Conservation (phyloP, 2,329 filamentous ascomycete genomes). For the Hymenoscyphus scutula region DNA sequence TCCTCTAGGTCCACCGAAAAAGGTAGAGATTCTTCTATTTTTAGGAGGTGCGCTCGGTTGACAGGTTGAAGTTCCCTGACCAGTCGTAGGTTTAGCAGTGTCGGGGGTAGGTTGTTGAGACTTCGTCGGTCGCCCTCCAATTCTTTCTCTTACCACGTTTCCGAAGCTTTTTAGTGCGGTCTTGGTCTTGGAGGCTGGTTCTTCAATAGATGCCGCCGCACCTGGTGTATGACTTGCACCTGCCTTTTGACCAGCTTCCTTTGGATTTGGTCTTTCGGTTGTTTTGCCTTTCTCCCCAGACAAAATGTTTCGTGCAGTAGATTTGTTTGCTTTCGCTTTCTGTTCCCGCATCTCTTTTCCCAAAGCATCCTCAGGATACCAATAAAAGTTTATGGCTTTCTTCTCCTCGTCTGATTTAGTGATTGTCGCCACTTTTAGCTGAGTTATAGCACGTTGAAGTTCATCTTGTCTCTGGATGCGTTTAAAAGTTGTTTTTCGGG, state of each 20-base stretch:
- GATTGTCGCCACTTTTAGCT: background rate
- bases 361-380: background rate
- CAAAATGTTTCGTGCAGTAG: too few species aligned
- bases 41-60: too few species aligned
- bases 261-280: background rate
- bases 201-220: too few species aligned
- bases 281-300: background rate
- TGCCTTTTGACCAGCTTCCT: background rate
- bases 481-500: background rate
- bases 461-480: background rate
- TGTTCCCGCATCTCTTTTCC: background rate
- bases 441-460: background rate
- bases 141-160: too few species aligned
- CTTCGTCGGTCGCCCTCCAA: too few species aligned
- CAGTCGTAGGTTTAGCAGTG: too few species aligned
- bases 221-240: too few species aligned
- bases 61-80: too few species aligned
- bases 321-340: background rate
- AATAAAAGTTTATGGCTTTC: background rate
- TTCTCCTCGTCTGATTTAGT: background rate
- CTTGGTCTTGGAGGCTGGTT: background rate
- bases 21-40: too few species aligned
- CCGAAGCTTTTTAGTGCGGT: background rate
- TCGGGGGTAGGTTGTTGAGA: too few species aligned
- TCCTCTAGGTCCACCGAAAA: too few species aligned